Evolutionary conservation across 106 monocot species (phyloP).

Genomic region (Ottelia alismoides): DNA sequence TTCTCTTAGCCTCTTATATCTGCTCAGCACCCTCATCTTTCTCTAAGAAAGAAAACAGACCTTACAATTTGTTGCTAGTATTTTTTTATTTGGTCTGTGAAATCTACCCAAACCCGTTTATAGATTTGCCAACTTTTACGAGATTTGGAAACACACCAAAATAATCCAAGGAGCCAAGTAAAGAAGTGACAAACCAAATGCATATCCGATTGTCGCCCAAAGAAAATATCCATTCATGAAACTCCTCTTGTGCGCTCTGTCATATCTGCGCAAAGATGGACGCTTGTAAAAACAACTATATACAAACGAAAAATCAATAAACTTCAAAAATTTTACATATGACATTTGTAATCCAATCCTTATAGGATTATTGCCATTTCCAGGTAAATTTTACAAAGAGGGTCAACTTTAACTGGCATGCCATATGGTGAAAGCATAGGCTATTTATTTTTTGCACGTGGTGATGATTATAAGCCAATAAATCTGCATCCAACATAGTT

Average conservation of each 20-base stretch:
- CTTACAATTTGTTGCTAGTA: no score
- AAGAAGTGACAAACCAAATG: constrained; percentile 29
- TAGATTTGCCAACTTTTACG: background rate
- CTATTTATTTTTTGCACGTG: no score
- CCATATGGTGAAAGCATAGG: no score
- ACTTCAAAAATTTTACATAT: background rate
- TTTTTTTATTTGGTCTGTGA: no score
- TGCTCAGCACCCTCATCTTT: background rate
- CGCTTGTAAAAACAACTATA: background rate
- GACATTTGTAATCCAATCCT: no score
- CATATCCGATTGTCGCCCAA: constrained; percentile 50
- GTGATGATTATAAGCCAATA: no score
- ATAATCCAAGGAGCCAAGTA: background rate
- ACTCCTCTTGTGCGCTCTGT: constrained; percentile 33
- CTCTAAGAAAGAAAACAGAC: background rate
- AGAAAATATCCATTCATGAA: constrained; percentile 45
- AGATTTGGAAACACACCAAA: background rate
- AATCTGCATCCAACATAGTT: no score
- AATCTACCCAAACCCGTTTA: no score
- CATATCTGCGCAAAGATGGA: constrained; percentile 29
- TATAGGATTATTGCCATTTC: no score
- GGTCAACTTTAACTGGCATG: no score
- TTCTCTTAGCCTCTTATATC: no score
- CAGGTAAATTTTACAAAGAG: no score
- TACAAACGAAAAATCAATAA: background rate